Conservation (phyloP, 345 rosid genomes). For the Barbarea vulgaris region DNA sequence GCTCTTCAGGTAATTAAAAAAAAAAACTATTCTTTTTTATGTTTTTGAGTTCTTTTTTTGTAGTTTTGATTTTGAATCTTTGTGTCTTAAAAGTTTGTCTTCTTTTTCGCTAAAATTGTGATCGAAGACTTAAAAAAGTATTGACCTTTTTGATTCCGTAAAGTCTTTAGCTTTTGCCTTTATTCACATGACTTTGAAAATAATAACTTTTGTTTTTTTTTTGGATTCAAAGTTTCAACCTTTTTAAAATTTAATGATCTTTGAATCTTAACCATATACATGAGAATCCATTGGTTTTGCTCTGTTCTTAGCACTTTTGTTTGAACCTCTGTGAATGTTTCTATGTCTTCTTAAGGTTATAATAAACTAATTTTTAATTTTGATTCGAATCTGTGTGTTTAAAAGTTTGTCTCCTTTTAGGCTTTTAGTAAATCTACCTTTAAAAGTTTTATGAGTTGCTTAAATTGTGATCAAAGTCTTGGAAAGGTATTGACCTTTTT, state of each 20-base stretch:
- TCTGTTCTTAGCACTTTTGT: constrained; percentile 7
- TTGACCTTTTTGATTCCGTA: constrained; percentile 10
- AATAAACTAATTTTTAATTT: not conserved
- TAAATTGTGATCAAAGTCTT: not conserved
- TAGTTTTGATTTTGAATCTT: not conserved
- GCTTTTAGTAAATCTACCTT: not conserved
- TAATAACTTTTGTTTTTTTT: not conserved
- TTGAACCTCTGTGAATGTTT: not conserved
- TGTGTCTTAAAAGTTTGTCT: not conserved
- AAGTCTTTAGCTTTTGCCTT: not conserved
- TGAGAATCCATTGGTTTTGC: not conserved
- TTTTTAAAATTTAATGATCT: not conserved
- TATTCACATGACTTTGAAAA: not conserved
- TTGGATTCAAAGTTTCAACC: constrained; percentile 11
- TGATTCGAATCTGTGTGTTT: not conserved
- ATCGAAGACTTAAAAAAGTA: not conserved
- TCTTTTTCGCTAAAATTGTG: constrained; percentile 15
- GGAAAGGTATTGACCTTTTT: constrained; percentile 2
- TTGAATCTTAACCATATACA: not conserved
- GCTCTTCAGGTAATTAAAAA: constrained; percentile 59
- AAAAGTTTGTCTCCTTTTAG: not conserved
- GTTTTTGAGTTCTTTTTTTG: not conserved
- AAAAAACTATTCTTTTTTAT: not conserved
- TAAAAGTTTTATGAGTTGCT: not conserved
- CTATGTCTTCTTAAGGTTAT: not conserved